These are phyloP conservation scores for Lumnitzera racemosa DNA, from an alignment of 345 rosid species.

Conservation along the genomic window DNA sequence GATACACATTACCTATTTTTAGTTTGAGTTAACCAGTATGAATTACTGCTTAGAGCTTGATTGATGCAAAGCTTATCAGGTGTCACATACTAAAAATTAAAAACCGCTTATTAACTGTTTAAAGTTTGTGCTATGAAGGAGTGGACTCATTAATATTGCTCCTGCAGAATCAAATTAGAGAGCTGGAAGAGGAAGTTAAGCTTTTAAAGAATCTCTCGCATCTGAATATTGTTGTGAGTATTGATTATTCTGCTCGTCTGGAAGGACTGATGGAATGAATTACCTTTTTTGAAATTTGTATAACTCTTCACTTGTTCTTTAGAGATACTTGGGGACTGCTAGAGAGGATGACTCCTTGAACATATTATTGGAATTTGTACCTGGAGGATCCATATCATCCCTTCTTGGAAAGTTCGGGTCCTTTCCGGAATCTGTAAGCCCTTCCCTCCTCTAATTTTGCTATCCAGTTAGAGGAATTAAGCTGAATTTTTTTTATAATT, in stretches of 20 bases:
- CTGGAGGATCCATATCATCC: constrained; percentile 85
- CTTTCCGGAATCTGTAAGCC: constrained; percentile 74
- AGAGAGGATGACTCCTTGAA: constrained; percentile 67
- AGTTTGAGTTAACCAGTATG: too few relatives aligned
- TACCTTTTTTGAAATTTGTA: neutral
- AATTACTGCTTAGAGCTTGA: too few relatives aligned
- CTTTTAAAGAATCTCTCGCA: constrained; percentile 80
- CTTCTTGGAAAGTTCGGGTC: constrained; percentile 77
- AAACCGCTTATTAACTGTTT: neutral
- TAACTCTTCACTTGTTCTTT: constrained; percentile 1
- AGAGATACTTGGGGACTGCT: constrained; percentile 82
- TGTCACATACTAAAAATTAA: neutral
- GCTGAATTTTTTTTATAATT: too few relatives aligned
- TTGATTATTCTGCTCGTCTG: neutral
- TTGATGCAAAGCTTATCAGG: neutral
- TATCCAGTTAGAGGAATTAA: too few relatives aligned
- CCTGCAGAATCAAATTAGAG: constrained; percentile 56
- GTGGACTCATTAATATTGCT: neutral
- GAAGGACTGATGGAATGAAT: neutral
- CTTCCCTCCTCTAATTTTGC: constrained; percentile 3
- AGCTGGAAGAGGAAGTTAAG: constrained; percentile 86
- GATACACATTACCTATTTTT: too few relatives aligned
- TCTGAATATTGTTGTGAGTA: constrained; percentile 77
- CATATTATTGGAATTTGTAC: constrained; percentile 72
- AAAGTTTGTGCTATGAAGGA: too few relatives aligned